These are phyloP conservation scores for Xylaria curta DNA, from an alignment of 495 filamentous ascomycete species.

Conservation along the genomic window DNA sequence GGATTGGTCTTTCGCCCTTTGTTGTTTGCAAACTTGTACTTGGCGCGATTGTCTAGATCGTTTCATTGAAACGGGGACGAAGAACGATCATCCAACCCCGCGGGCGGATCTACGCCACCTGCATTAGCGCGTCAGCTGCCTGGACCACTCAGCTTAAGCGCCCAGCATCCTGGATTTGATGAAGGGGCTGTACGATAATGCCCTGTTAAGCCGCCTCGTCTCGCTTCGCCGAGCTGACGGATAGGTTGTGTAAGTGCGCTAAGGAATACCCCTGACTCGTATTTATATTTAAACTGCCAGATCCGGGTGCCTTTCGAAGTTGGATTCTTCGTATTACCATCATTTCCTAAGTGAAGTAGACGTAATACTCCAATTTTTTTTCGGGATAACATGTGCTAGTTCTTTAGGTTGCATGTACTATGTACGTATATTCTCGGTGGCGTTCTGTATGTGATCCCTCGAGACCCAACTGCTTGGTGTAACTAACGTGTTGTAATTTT, in stretches of 20 bases:
- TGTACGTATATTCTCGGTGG: neutral
- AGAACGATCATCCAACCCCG: conserved; percentile 16
- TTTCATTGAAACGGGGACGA: conserved; percentile 19
- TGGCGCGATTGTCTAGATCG: conserved; percentile 18
- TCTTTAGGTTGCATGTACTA: neutral
- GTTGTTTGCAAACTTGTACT: conserved; percentile 7
- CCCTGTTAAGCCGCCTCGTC: neutral
- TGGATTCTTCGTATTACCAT: neutral
- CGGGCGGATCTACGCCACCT: conserved; percentile 9
- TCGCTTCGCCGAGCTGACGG: conserved; percentile 7
- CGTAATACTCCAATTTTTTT: neutral
- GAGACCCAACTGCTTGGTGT: neutral
- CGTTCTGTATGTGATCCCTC: neutral
- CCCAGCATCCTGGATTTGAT: conserved; percentile 13
- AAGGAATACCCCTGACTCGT: conserved; percentile 4
- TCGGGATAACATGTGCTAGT: neutral
- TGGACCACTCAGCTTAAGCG: conserved; percentile 20
- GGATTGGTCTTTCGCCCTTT: conserved; percentile 1
- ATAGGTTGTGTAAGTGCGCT: neutral
- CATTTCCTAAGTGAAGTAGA: neutral
- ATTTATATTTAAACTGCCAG: conserved; percentile 10
- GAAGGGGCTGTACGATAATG: conserved; percentile 12
- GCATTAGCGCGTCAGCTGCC: conserved; percentile 5
- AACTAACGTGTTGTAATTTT: neutral
- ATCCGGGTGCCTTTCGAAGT: neutral